phyloP scores from a whole-genome alignment of 148 eudicot species.

The Fallopia convolvulus region DNA sequence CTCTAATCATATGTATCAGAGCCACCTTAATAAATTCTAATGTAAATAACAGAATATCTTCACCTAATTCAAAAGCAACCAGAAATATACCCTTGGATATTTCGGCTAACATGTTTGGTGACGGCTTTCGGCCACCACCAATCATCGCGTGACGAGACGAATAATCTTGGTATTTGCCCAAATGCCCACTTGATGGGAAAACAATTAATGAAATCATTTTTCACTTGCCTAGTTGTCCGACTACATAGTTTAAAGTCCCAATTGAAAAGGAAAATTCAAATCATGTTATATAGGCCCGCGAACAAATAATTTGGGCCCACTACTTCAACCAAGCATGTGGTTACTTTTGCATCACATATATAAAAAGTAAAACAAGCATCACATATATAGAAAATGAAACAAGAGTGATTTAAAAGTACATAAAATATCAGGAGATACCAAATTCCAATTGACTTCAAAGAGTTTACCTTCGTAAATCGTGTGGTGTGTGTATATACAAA shows the following conservation, averaged over 20 bases:
- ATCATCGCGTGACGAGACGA: background rate
- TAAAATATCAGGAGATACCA: background rate
- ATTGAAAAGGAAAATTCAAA: background rate
- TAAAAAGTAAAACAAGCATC: too few species aligned
- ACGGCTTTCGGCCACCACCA: background rate
- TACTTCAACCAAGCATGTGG: background rate
- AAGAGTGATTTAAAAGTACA: background rate
- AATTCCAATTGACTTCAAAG: background rate
- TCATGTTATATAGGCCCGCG: background rate
- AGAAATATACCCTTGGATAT: background rate
- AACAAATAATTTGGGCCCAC: background rate
- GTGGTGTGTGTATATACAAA: background rate
- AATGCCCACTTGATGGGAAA: constrained; percentile 1
- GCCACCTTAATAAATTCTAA: background rate
- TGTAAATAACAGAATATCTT: background rate
- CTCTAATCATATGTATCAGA: background rate
- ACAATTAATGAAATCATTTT: background rate
- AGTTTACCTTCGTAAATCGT: background rate
- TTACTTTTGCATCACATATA: background rate
- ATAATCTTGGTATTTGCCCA: background rate
- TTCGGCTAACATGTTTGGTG: background rate
- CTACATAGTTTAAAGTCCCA: background rate
- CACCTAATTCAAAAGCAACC: background rate
- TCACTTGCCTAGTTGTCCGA: background rate
- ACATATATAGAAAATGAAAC: background rate